phyloP scores from a whole-genome alignment of 148 eudicot species.

The Silene uniflora region DNA sequence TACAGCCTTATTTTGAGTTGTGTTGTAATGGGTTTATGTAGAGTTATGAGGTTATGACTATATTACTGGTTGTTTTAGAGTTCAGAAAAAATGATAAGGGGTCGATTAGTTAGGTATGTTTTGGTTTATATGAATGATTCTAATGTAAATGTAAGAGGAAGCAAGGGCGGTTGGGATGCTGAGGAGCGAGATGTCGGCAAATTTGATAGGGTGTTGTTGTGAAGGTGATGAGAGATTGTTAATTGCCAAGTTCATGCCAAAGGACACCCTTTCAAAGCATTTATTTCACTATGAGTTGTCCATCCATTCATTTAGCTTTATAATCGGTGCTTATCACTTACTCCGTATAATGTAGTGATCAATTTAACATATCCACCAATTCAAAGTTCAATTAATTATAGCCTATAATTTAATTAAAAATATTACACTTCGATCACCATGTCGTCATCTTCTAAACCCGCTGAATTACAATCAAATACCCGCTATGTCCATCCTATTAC shows the following conservation, averaged over 20 bases:
- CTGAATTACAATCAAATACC: too few relatives aligned
- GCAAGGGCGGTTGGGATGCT: conserved; percentile 73
- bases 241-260: conserved; percentile 83
- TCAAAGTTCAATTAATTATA: too few relatives aligned
- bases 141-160: conserved; percentile 55
- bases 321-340: not conserved
- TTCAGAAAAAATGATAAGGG: too few relatives aligned
- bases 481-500: too few relatives aligned
- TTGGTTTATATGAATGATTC: too few relatives aligned
- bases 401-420: too few relatives aligned
- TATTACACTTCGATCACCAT: too few relatives aligned
- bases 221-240: conserved; percentile 83
- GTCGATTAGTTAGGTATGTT: not conserved
- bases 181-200: conserved; percentile 64
- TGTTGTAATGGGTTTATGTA: not conserved
- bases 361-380: too few relatives aligned
- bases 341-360: too few relatives aligned
- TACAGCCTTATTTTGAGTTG: not conserved
- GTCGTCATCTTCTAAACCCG: too few relatives aligned
- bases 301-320: not conserved
- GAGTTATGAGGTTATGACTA: not conserved
- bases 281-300: conserved; percentile 65
- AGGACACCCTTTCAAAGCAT: conserved; percentile 85
- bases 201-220: too few relatives aligned
- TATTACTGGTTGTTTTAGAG: too few relatives aligned